Evolutionary conservation across 768 basidiomycete species (phyloP).

Genomic region (Hypholoma sublateritium): DNA sequence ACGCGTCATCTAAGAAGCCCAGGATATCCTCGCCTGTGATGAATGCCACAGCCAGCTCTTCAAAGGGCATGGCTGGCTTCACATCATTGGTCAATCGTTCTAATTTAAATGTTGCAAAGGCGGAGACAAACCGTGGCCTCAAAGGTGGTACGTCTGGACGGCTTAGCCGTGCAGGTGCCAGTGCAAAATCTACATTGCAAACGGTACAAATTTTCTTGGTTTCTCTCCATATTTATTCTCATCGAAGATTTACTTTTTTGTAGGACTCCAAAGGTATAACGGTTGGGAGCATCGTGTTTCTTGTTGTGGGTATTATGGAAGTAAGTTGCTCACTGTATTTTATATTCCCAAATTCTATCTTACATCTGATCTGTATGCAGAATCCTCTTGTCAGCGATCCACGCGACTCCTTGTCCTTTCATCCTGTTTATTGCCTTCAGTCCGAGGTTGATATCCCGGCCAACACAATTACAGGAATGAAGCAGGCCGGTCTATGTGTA

Average conservation of each 20-base stretch:
- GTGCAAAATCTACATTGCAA: neutral
- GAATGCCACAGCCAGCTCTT: neutral
- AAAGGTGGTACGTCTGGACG: conserved; percentile 2
- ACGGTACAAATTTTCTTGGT: neutral
- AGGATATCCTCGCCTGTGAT: neutral
- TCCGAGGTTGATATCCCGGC: conserved; percentile 10
- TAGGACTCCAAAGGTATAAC: neutral
- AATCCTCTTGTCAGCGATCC: neutral
- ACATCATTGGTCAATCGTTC: conserved; percentile 5
- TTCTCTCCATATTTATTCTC: neutral
- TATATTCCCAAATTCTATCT: neutral
- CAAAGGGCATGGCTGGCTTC: conserved; percentile 12
- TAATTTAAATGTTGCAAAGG: conserved; percentile 2
- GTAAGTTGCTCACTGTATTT: neutral
- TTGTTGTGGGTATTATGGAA: neutral
- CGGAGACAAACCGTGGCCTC: conserved; percentile 9
- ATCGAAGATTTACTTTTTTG: neutral
- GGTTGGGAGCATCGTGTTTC: neutral
- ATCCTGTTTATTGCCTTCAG: conserved; percentile 7
- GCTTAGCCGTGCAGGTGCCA: neutral
- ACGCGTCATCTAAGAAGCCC: neutral
- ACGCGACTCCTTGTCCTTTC: neutral
- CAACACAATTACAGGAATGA: conserved; percentile 12
- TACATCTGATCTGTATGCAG: neutral
- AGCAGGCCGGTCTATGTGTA: conserved; percentile 11